Conservation (phyloP, 108 stramenopile genomes). For the Mediolabrus comicus region DNA sequence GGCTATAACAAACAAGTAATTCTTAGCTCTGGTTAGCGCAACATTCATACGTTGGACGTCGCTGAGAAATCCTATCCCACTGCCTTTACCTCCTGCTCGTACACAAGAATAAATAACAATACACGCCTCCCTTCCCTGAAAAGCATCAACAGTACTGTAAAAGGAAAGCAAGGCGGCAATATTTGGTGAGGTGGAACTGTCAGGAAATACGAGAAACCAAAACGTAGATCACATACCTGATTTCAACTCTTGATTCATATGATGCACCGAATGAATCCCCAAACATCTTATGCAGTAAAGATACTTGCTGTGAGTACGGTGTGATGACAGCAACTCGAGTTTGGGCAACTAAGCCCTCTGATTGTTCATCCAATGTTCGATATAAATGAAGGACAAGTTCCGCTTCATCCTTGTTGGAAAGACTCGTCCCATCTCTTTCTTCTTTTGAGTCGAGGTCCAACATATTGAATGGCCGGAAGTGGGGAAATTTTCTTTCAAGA, state of each 20-base stretch:
- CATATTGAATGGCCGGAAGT: slow-evolving; percentile 52
- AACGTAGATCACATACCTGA: slow-evolving; percentile 16
- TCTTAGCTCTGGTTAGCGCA: slow-evolving; percentile 71
- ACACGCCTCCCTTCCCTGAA: slow-evolving; percentile 76
- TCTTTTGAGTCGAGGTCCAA: slow-evolving; percentile 51
- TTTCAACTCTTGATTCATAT: slow-evolving; percentile 36
- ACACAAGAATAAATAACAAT: slow-evolving; percentile 72
- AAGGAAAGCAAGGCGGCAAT: neutral
- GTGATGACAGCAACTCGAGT: slow-evolving; percentile 69
- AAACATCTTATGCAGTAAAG: slow-evolving; percentile 35
- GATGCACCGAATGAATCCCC: slow-evolving; percentile 28
- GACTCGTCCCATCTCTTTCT: slow-evolving; percentile 45
- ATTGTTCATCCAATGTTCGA: slow-evolving; percentile 30
- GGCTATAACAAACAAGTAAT: slow-evolving; percentile 50
- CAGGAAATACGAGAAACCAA: neutral
- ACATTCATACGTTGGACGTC: slow-evolving; percentile 91
- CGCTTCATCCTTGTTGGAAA: slow-evolving; percentile 43
- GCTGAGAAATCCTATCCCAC: slow-evolving; percentile 76
- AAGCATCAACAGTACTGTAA: slow-evolving; percentile 76
- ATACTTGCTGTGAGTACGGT: slow-evolving; percentile 71
- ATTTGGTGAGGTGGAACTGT: neutral
- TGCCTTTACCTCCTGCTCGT: slow-evolving; percentile 46
- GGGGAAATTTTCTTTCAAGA: slow-evolving; percentile 32
- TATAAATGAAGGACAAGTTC: slow-evolving; percentile 39
- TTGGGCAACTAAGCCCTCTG: slow-evolving; percentile 29